These are phyloP conservation scores for Candida gigantensis DNA, from an alignment of 1,139 yeast genomes.

Conservation along the genomic window DNA sequence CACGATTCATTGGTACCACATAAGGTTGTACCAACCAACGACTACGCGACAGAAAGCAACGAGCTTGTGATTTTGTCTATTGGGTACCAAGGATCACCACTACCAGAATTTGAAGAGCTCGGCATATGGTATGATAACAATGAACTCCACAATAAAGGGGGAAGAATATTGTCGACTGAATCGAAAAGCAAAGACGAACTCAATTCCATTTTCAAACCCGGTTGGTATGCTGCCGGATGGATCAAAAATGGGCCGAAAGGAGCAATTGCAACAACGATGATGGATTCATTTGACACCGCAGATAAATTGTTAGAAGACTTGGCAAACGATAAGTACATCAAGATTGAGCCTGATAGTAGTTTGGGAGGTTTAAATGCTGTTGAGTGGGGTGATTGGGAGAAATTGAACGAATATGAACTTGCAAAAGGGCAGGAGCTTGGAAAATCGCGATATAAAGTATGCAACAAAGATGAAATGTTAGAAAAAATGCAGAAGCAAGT, in stretches of 20 bases:
- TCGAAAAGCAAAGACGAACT: slow-evolving; percentile 24
- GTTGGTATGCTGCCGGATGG: slow-evolving; percentile 91
- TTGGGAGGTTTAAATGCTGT: slow-evolving; percentile 21
- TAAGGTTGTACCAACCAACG: slow-evolving; percentile 44
- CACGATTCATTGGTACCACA: slow-evolving; percentile 34
- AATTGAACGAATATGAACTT: slow-evolving; percentile 56
- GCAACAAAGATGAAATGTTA: slow-evolving; percentile 52
- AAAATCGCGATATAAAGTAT: slow-evolving; percentile 61
- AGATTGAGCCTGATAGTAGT: slow-evolving; percentile 11
- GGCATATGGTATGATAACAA: slow-evolving; percentile 64
- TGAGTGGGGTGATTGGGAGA: slow-evolving; percentile 74
- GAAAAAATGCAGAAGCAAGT: slow-evolving; percentile 11
- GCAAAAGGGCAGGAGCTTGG: slow-evolving; percentile 46
- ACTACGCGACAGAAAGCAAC: slow-evolving; percentile 38
- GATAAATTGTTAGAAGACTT: slow-evolving; percentile 62
- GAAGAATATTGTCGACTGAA: slow-evolving; percentile 49
- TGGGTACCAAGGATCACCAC: slow-evolving; percentile 75
- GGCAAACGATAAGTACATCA: slow-evolving; percentile 32
- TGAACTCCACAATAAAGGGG: slow-evolving; percentile 58
- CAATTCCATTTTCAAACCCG: slow-evolving; percentile 32
- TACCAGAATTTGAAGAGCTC: slow-evolving; percentile 55
- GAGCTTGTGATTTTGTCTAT: slow-evolving; percentile 81
- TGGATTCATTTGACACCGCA: slow-evolving; percentile 78
- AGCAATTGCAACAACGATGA: slow-evolving; percentile 88
- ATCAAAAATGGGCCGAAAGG: slow-evolving; percentile 87